Conservation (phyloP, 2,329 filamentous ascomycete species). For the Colletotrichum siamense region DNA sequence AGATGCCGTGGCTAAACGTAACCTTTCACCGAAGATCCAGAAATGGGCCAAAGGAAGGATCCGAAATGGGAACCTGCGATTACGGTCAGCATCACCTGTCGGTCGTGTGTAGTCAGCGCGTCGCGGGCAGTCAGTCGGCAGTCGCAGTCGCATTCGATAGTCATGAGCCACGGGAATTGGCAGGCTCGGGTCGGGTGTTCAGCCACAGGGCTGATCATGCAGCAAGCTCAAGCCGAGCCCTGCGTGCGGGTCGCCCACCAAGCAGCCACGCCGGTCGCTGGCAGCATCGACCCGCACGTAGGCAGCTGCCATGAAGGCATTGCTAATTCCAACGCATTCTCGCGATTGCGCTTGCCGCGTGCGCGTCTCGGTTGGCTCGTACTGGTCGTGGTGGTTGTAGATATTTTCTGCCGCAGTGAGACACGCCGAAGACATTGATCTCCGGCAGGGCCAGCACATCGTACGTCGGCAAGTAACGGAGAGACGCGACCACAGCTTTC, state of each 20-base stretch:
- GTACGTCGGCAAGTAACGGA: not conserved
- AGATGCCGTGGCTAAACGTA: constrained; percentile 6
- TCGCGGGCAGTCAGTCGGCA: not conserved
- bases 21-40: constrained; percentile 41
- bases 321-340: not conserved
- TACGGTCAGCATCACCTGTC: not conserved
- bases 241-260: not conserved
- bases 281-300: not conserved
- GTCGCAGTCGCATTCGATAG: not conserved
- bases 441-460: not conserved
- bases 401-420: not conserved
- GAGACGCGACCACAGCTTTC: not conserved
- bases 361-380: not conserved
- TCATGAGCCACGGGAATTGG: not conserved
- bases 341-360: not conserved
- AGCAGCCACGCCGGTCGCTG: not conserved
- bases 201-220: not conserved
- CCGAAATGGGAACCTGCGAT: constrained; percentile 14
- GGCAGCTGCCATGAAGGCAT: not conserved
- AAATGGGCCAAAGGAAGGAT: constrained; percentile 19
- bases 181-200: not conserved
- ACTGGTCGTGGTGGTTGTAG: not conserved
- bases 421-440: not conserved
- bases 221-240: not conserved
- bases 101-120: not conserved